Base-by-base conservation (phyloP, 208 protist genomes). In the Trypanosoma boissoni region DNA sequence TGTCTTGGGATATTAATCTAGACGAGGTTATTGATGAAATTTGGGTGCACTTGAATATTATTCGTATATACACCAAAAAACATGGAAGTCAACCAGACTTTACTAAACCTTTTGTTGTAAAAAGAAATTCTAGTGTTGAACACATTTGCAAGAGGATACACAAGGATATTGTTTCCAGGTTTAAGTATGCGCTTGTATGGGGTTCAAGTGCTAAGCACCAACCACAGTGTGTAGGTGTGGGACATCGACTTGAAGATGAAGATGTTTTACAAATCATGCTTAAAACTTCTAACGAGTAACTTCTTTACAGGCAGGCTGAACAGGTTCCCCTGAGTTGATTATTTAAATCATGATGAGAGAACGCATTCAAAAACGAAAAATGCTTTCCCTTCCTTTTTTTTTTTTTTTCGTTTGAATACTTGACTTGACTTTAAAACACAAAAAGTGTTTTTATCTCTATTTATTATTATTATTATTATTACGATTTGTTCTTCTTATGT, bases 11-110 rank as follows among this genome's bases (percentile, higher is more conserved):
- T 69, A 69, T 95, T 21, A 97, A 97, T 69, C 63, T 98, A 21
- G 96, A 98, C 39, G 77, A 86, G 53, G 79, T 98, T 2, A 91
- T 98, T 64, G 92, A 97, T 27, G 88, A 88, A 68, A 95, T 99
- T 52, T 99, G 98, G 97, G 81, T 92, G 43, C 90, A 98, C 68
- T 84, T 99, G 14, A 92, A 86, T 56, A 89, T 99, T 48, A 91
- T 98, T 31, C 92, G 98, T 37, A 92, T 99, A 34, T 99, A 98
- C 78, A 98, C 97, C 2, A 99, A 99, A 67, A 96, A 94, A 46
- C 84, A 96, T 61, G 96, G 91, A 28, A 76, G 82, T 54, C 80
- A 89, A 37, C 97, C 97, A n/a, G 96, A 99, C 65, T 98, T 98
- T 70, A 65, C 48, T 28, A 96, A 97, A 52, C 95, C 96, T 1